Evolutionary conservation across 352 stramenopile genomes (phyloP).

Genomic region (Blastocystis sp.): DNA sequence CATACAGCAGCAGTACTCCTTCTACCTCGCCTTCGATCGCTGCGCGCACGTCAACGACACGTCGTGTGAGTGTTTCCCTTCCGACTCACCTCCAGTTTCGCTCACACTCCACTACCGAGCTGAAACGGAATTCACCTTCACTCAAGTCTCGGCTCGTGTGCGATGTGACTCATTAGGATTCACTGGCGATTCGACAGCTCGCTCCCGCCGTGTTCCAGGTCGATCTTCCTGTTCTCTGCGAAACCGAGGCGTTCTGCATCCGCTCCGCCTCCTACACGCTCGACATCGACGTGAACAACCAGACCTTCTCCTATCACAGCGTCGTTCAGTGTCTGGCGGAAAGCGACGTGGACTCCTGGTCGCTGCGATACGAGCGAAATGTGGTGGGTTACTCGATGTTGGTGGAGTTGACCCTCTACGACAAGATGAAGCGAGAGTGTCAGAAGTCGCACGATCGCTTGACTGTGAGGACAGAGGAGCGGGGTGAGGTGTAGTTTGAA

Average conservation of each 20-base stretch:
- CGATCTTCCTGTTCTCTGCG: slow-evolving; percentile 41
- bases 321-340: neutral
- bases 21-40: slow-evolving; percentile 14
- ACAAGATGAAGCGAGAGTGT: neutral
- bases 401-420: neutral
- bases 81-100: neutral
- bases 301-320: neutral
- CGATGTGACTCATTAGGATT: neutral
- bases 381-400: slow-evolving; percentile 1
- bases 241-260: neutral
- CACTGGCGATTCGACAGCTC: neutral
- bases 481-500: too few relatives aligned
- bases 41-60: neutral
- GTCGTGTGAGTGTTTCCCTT: neutral
- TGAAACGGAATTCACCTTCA: neutral
- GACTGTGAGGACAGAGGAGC: neutral
- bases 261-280: neutral
- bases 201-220: neutral
- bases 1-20: slow-evolving; percentile 23
- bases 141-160: neutral
- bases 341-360: neutral
- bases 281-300: neutral
- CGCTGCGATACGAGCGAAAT: neutral
- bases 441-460: neutral
- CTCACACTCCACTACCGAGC: neutral